Base-by-base conservation (phyloP, 2,329 filamentous ascomycete species). In the Arthrocladium fulminans region DNA sequence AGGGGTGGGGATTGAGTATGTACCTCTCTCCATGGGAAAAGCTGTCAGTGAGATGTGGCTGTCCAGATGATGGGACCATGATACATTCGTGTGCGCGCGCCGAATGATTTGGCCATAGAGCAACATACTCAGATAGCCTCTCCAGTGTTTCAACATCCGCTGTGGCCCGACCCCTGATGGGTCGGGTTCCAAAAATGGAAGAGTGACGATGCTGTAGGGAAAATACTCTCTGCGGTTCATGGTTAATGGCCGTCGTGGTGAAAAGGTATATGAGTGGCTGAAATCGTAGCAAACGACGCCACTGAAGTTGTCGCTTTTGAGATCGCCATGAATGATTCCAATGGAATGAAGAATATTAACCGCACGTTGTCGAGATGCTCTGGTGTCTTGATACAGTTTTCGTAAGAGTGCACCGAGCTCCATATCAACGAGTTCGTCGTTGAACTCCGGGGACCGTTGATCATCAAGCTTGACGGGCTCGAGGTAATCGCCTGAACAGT, bases 181-280 rank as follows among this genome's bases (percentile, higher is more conserved):
- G 19, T 35, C 19, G 32, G 32, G 32, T 35, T 35, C 32, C 32
- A 35, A 35, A 35, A 35, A 35, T 35, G 32, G 32, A 35, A 35
- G 32, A 35, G 32, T 3, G 32, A 35, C 3, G 32, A 35, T 17
- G 19, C 19, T 35, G 32, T 35, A 35, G 32, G 32, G 32, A 35
- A 35, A 13, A 35, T 35, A 12, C 10, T 15, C 10, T 35, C 32
- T 35, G 32, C 32, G 32, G 32, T 35, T 35, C 32, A 35, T 35
- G 32, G 4, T 35, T 35, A 35, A 35, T 15, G 32, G 32, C 19
- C 32, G 32, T 12, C 32, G 32, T 35, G 32, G 32, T 35, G 32
- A 35, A 35, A 35, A 35, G 32, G 32, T 35, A 17, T 35, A 35
- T 12, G 32, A 35, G 32, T 15, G 32, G 19, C 32, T 35, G 32